Base-by-base conservation (phyloP, 345 rosid genomes). In the Lepidium africanum region DNA sequence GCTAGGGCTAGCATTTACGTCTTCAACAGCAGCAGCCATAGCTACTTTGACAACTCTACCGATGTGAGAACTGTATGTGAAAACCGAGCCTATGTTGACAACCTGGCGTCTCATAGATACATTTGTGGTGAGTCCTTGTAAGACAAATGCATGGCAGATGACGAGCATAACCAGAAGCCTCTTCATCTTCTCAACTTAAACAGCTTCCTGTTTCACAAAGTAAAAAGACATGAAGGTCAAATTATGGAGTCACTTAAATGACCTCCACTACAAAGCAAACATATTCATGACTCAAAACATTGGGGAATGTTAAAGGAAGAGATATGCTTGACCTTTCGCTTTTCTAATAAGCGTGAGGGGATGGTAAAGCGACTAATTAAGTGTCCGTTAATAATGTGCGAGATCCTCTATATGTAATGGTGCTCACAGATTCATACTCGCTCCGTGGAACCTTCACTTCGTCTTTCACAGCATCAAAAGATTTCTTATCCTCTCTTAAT, bases 11-110 rank as follows among this genome's bases (percentile, higher is more conserved):
- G 96, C 78, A 74, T 90, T 92, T 51, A 90, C 82, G 59, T 92
- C 97, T n/a, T 83, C 73, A 38, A 81, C 59, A 10, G 96, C 97
- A 46, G 93, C 86, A 50, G 81, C 78, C 73, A 90, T 61, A 45
- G 98, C 98, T 36, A 86, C 57, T 67, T 76, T 84, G 35, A 91
- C 79, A 43, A 83, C 90, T 79, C 75, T 85, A 12, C 98, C 98
- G 0, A 86, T 73, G 37, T 77, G 72, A 38, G 89, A 64, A 13
- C 54, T 37, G 64, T 73, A 79, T 4, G 93, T 49, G 71, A 92
- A 67, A 77, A 85, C 73, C 33, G 88, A 90, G 54, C 96, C 98
- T 1, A 88, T 64, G 52, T 80, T 86, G 42, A 92, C 85, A 48
- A 76, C 73, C 5, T 70, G 62, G 5, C 89, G 91, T 64, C 81